These are phyloP conservation scores for Penicillium atrosanguineum DNA, from an alignment of 495 filamentous ascomycete species.

Conservation along the genomic window DNA sequence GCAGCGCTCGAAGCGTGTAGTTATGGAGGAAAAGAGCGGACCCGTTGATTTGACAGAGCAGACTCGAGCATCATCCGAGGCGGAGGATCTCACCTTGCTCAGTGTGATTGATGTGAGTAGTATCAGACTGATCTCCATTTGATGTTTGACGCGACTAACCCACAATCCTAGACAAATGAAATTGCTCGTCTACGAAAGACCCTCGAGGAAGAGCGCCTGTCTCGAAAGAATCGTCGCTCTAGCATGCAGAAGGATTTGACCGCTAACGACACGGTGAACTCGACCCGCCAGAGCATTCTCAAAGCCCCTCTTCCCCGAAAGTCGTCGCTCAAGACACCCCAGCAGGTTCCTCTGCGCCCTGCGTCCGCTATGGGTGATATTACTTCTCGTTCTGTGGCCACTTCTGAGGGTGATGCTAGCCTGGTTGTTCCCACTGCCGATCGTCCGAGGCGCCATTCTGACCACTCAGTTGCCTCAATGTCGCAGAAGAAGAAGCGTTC, in stretches of 20 bases:
- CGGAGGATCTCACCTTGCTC: slow-evolving; percentile 42
- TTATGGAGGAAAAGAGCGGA: slow-evolving; percentile 39
- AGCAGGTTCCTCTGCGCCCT: slow-evolving; percentile 29
- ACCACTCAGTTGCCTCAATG: slow-evolving; percentile 32
- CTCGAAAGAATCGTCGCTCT: slow-evolving; percentile 44
- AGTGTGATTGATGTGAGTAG: slow-evolving; percentile 47
- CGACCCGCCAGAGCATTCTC: slow-evolving; percentile 36
- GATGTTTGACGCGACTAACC: background rate
- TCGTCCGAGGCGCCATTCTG: slow-evolving; percentile 47
- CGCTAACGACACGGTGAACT: slow-evolving; percentile 33
- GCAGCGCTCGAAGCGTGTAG: slow-evolving; percentile 45
- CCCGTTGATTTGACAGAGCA: slow-evolving; percentile 37
- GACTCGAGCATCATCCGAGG: slow-evolving; percentile 29
- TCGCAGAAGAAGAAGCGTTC: slow-evolving; percentile 33
- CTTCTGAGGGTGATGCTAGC: slow-evolving; percentile 30
- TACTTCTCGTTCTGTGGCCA: slow-evolving; percentile 28
- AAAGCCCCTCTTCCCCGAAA: slow-evolving; percentile 41
- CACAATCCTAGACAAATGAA: slow-evolving; percentile 35
- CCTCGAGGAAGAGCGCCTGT: slow-evolving; percentile 47
- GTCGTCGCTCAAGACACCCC: slow-evolving; percentile 46
- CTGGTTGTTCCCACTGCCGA: slow-evolving; percentile 29
- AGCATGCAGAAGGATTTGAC: slow-evolving; percentile 28
- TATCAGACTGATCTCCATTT: background rate
- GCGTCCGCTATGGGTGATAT: slow-evolving; percentile 39
- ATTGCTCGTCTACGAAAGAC: slow-evolving; percentile 49